phyloP scores from a whole-genome alignment of 805 yeast species.

The Debaryomyces hansenii region DNA sequence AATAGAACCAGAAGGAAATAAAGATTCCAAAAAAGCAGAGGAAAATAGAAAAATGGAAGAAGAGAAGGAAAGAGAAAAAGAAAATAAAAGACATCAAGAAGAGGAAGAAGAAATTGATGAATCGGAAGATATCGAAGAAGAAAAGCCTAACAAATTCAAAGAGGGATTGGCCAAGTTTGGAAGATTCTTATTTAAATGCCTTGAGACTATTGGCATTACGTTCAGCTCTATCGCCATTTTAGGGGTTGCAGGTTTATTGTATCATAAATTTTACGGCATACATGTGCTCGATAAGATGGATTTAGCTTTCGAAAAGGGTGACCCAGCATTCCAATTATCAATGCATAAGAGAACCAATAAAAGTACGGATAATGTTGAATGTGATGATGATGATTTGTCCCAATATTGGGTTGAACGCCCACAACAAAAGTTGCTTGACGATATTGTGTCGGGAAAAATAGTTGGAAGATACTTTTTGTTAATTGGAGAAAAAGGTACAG shows the following conservation, averaged over 20 bases:
- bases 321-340: conserved; percentile 60
- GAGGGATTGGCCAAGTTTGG: conserved; percentile 18
- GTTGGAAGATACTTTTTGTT: conserved; percentile 69
- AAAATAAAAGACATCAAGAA: conserved; percentile 5
- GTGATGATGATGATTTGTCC: conserved; percentile 27
- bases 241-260: conserved; percentile 69
- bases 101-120: conserved; percentile 11
- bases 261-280: conserved; percentile 59
- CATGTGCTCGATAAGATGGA: conserved; percentile 67
- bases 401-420: conserved; percentile 65
- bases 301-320: conserved; percentile 65
- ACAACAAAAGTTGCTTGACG: conserved; percentile 65
- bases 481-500: conserved; percentile 86
- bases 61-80: conserved; percentile 10
- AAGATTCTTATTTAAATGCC: conserved; percentile 40
- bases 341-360: conserved; percentile 48
- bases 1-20: conserved; percentile 1
- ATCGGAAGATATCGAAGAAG: conserved; percentile 14
- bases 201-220: conserved; percentile 72
- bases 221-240: conserved; percentile 66
- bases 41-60: conserved; percentile 8
- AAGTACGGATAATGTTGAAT: conserved; percentile 17
- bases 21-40: conserved; percentile 4
- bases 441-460: conserved; percentile 61
- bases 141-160: conserved; percentile 17